Base-by-base conservation (phyloP, 1,139 yeast species). In the Hansenula sp. region DNA sequence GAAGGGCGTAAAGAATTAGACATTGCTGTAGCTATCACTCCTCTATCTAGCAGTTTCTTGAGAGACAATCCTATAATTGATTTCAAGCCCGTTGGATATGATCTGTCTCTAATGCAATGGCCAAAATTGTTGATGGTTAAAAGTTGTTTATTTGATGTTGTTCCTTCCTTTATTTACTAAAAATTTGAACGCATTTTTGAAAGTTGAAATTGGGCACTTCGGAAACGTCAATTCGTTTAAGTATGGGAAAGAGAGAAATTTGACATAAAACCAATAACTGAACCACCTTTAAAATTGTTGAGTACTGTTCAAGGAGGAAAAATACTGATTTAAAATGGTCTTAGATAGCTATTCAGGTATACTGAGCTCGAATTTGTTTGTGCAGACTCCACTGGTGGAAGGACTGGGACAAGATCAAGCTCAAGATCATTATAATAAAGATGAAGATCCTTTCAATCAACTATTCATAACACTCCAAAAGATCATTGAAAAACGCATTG, bases 321-420 rank as follows among this genome's bases (percentile, higher is more conserved):
- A n/a, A n/a, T n/a, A n/a, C n/a, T n/a, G n/a, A n/a, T n/a, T n/a
- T n/a, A n/a, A n/a, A 25, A 40, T 40, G 42, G 2, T 18, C 1
- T n/a, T 34, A 15, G 42, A 40, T 6, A 10, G 7, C 4, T 40
- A 40, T 17, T 6, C n/a, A 4, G 36, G 28, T n/a, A 13, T 35
- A 7, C 24, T 21, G 11, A 32, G 35, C 27, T 32, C 43, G 3
- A 21, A 33, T 16, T 24, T 41, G 16, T 41, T 41, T n/a, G 13
- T 37, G n/a, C 41, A 41, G 28, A 37, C 40, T 6, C 44, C 44
- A 1, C 15, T 33, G 4, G 41, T 37, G 5, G 41, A 37, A 12
- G 13, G 5, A 2, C 12, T 17, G 25, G 25, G 9, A 21, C 25
- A 17, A 15, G 16, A 5, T 4, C 21, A 25, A 31, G 5, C 15